Percentiles rank a stretch among this genome's conserved stretches.
phyloP scores from a whole-genome alignment of 2,329 filamentous ascomycete species.

The Hymenoscyphus occultus region DNA sequence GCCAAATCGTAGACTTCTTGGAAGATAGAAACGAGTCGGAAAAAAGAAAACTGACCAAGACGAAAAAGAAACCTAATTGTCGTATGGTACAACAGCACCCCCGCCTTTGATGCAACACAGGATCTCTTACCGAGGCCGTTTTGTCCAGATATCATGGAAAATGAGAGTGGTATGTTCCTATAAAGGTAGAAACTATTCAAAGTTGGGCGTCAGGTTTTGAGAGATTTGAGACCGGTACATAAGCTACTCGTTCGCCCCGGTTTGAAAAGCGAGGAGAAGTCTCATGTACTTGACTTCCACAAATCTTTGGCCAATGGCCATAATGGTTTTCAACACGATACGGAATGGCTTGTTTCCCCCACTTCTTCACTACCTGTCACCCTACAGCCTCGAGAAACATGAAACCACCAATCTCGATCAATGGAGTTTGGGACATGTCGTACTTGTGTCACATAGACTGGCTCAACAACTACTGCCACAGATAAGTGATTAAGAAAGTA shows the following conservation, averaged over 20 bases:
- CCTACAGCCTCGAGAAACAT: not conserved
- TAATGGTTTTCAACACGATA: not conserved
- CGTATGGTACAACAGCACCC: conserved; percentile 1
- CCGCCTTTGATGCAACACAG: not conserved
- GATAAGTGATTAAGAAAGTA: not conserved
- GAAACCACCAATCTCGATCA: not conserved
- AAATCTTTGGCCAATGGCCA: not conserved
- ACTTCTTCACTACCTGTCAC: not conserved
- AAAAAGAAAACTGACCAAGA: not conserved
- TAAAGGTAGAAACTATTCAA: not conserved
- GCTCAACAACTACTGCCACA: not conserved
- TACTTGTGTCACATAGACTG: not conserved
- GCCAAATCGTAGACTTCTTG: not conserved
- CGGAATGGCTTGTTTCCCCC: not conserved
- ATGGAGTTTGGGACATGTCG: not conserved
- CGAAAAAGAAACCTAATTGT: not conserved
- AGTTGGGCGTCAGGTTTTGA: no score
- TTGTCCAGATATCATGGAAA: not conserved
- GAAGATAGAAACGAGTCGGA: not conserved
- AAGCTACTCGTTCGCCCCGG: no score
- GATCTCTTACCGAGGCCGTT: not conserved
- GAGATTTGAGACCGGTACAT: no score
- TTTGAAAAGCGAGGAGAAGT: not conserved
- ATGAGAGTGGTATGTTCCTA: not conserved
- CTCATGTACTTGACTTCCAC: not conserved